phyloP scores from a whole-genome alignment of 257 asterid species.

The Coffea eugenioides region DNA sequence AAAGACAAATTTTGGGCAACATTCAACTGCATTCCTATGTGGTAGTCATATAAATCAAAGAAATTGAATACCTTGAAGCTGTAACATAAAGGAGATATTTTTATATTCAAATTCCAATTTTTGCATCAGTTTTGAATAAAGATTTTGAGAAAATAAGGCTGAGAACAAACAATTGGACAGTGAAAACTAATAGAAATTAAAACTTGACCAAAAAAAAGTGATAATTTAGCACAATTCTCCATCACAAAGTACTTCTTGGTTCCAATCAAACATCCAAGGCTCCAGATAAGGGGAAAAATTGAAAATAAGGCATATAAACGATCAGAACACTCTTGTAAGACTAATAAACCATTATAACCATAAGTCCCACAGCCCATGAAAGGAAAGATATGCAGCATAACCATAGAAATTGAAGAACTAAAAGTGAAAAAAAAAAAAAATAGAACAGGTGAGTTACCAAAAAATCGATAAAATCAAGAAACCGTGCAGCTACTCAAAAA shows the following conservation, averaged over 20 bases:
- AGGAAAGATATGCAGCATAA: not conserved
- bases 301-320: not conserved
- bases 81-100: not conserved
- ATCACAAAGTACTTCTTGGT: not conserved
- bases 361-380: not conserved
- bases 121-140: not conserved
- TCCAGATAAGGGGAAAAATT: not conserved
- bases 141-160: slow-evolving; percentile 2
- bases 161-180: not conserved
- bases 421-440: not conserved
- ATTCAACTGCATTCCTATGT: not conserved
- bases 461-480: not conserved
- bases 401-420: not conserved
- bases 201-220: not conserved
- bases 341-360: not conserved
- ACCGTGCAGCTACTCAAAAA: slow-evolving; percentile 29
- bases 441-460: not conserved
- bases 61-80: not conserved
- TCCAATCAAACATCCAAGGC: not conserved
- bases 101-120: not conserved
- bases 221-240: not conserved
- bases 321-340: not conserved
- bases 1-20: not conserved
- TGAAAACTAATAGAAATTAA: not conserved
- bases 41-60: not conserved